Percentiles rank a stretch among this genome's conserved stretches.
Conservation (phyloP, 306 rosid genomes). For the Pachyrhizus erosus region DNA sequence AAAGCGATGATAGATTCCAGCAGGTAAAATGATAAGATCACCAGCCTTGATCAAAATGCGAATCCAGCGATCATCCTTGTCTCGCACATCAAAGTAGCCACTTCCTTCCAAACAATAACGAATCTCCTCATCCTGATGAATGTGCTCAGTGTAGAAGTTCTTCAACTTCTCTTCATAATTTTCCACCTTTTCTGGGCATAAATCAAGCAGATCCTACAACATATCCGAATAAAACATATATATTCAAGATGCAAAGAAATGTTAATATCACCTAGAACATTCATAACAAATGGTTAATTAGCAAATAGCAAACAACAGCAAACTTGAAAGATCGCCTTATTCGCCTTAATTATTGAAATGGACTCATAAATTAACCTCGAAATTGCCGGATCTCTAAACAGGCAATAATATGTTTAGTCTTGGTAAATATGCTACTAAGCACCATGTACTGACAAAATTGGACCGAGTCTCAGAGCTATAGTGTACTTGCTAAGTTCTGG, state of each 20-base stretch:
- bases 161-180: constrained; percentile 85
- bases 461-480: not conserved
- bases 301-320: not conserved
- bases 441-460: not conserved
- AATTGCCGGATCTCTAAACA: not conserved
- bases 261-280: not conserved
- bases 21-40: constrained; percentile 94
- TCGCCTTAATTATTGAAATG: not conserved
- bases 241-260: not conserved
- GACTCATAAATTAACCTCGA: not conserved
- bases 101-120: constrained; percentile 87
- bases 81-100: constrained; percentile 89
- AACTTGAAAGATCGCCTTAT: not conserved
- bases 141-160: constrained; percentile 91
- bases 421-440: not conserved
- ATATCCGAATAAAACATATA: not conserved
- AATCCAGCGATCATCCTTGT: constrained; percentile 84
- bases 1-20: constrained; percentile 93
- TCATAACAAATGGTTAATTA: not conserved
- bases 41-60: constrained; percentile 87
- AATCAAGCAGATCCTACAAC: constrained; percentile 79
- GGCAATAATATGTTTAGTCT: not conserved
- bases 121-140: constrained; percentile 93
- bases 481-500: not conserved
- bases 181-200: constrained; percentile 76